Evolutionary conservation across 495 filamentous ascomycete species (phyloP).

Genomic region (Penicillium bialowiezense): DNA sequence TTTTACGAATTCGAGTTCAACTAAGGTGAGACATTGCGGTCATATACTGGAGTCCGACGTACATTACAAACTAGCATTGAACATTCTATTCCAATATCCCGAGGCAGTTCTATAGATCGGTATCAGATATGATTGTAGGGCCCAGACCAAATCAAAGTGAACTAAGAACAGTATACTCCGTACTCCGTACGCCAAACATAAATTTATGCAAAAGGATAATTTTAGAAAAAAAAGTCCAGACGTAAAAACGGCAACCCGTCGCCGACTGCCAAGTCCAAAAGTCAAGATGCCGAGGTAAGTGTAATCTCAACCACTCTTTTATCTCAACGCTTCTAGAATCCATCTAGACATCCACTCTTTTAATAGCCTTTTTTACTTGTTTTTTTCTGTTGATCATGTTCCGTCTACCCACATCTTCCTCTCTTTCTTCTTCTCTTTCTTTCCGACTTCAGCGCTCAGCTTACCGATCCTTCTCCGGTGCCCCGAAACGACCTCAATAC

Average conservation of each 20-base stretch:
- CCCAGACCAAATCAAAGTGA: too few species aligned
- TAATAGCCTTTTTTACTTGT: background rate
- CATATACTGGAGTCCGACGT: too few species aligned
- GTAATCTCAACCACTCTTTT: slow-evolving; percentile 1
- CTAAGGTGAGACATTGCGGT: too few species aligned
- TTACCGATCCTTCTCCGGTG: background rate
- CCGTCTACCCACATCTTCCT: background rate
- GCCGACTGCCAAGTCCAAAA: background rate
- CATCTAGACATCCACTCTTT: background rate
- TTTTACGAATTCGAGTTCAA: slow-evolving; percentile 92
- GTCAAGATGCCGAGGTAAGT: slow-evolving; percentile 1
- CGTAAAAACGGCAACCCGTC: too few species aligned
- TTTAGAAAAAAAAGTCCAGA: too few species aligned
- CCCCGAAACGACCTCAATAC: background rate
- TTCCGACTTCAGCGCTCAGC: background rate
- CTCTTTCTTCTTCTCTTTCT: background rate
- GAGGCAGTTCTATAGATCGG: too few species aligned
- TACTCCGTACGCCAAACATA: too few species aligned
- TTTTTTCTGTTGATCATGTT: background rate
- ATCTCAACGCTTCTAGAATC: slow-evolving; percentile 5
- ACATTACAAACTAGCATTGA: slow-evolving; percentile 29
- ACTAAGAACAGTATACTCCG: too few species aligned
- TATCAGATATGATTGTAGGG: too few species aligned
- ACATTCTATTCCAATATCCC: background rate
- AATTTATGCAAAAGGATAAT: too few species aligned